Conservation (phyloP, 2,329 filamentous ascomycete species). For the Fusarium penzigii region DNA sequence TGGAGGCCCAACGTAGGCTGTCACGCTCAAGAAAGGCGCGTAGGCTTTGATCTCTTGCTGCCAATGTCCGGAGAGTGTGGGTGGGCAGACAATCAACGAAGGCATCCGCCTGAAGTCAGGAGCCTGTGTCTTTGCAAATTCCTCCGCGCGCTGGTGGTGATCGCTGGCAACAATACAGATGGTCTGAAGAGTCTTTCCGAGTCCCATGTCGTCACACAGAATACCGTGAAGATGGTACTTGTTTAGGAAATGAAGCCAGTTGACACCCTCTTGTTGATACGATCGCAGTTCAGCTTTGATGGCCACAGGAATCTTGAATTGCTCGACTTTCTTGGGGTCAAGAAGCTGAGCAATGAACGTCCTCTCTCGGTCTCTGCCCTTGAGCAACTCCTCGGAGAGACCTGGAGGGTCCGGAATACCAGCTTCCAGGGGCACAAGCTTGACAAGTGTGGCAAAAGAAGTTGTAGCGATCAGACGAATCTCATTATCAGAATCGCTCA, state of each 20-base stretch:
- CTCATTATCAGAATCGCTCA: slow-evolving; percentile 98
- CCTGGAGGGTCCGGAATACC: slow-evolving; percentile 96
- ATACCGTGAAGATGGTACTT: slow-evolving; percentile 97
- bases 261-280: slow-evolving; percentile 98
- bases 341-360: slow-evolving; percentile 97
- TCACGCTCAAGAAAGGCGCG: slow-evolving; percentile 86
- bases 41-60: slow-evolving; percentile 97
- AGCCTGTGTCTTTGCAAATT: slow-evolving; percentile 80
- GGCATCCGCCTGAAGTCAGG: slow-evolving; percentile 78
- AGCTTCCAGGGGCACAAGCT: slow-evolving; percentile 93
- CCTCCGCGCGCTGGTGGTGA: slow-evolving; percentile 88
- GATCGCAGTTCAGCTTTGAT: slow-evolving; percentile 97
- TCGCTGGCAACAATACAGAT: slow-evolving; percentile 98
- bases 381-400: slow-evolving; percentile 81
- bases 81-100: slow-evolving; percentile 93
- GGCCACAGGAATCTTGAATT: slow-evolving; percentile 89
- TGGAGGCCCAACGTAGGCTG: slow-evolving; percentile 89
- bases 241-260: slow-evolving; percentile 98
- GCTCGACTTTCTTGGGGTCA: slow-evolving; percentile 94
- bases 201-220: slow-evolving; percentile 98
- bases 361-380: slow-evolving; percentile 88
- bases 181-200: slow-evolving; percentile 96
- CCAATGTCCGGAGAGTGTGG: slow-evolving; percentile 96
- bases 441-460: slow-evolving; percentile 94
- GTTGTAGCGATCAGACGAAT: slow-evolving; percentile 93